Percentiles rank a stretch among this genome's conserved stretches.
Evolutionary conservation across 73 alveolate species (phyloP).

Genomic region (Loxodes magnus): DNA sequence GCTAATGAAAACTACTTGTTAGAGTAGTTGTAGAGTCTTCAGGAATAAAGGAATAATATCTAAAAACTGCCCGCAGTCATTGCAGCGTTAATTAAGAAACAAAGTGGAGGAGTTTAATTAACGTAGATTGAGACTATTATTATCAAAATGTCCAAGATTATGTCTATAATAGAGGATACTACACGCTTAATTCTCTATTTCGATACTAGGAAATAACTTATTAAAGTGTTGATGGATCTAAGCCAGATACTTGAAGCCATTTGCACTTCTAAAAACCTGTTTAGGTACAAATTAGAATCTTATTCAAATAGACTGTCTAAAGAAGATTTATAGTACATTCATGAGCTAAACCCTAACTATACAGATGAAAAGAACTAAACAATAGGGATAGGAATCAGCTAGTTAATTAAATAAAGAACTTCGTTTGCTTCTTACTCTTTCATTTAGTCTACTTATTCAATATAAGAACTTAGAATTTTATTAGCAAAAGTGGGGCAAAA

Average conservation of each 20-base stretch:
- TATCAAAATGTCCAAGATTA: no score
- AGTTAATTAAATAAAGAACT: neutral
- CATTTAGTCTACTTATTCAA: no score
- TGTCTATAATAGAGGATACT: neutral
- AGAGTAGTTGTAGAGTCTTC: no score
- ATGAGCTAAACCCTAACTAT: neutral
- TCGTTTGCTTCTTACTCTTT: neutral
- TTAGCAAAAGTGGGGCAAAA: neutral
- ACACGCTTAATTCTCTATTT: neutral
- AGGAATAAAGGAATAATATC: no score
- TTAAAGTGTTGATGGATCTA: neutral
- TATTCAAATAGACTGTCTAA: neutral
- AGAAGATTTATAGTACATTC: neutral
- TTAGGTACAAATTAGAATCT: conserved; percentile 4
- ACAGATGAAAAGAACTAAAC: neutral
- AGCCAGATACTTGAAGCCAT: no score
- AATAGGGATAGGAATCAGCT: neutral
- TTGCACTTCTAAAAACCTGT: no score
- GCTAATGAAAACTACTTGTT: no score
- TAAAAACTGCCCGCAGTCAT: no score
- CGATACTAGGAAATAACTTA: neutral
- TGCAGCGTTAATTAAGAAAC: no score
- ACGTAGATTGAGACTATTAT: no score
- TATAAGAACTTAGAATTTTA: neutral
- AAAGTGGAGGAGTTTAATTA: no score